Base-by-base conservation (phyloP, 208 protist species). In the Phytomonas sp. region DNA sequence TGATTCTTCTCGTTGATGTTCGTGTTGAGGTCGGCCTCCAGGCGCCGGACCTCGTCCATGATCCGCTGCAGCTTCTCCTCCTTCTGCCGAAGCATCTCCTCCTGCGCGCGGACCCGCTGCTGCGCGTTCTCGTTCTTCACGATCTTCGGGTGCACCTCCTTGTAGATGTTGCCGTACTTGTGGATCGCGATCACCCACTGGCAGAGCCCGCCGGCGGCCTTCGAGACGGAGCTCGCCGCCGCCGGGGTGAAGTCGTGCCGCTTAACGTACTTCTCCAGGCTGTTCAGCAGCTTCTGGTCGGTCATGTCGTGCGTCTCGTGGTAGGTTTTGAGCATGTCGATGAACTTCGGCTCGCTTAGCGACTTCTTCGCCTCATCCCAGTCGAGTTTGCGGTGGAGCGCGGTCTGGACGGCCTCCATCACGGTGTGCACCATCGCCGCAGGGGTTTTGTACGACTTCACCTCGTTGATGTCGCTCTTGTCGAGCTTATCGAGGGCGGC, bases 101-200 rank as follows among this genome's bases (percentile, higher is more conserved):
- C 93, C 83, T 98, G 98, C 60, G 89, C 87, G 33, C 85, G 82
- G 64, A 99, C 92, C 72, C 91, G 89, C 63, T 95, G 84, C 77
- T 95, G 85, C 20, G 98, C 95, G 63, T 92, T 94, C 75, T 98
- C 84, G 61, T 99, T 93, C 77, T 95, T 96, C 9, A 96, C 77
- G 46, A 97, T 97, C 81, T 99, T 99, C 2, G 98, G 98, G 67
- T 97, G 90, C 30, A 99, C 98, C 71, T 98, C 94, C 73, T 98
- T 97, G 80, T 91, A 97, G 66, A 99, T 94, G 68, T 96, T 89
- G 43, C 92, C 97, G 78, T 98, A 99, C 72, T 97, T 93, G 76
- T 99, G 89, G 80, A 99, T 99, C 30, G 98, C 98, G 68, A 97
- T 91, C 26, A 99, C 97, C 98, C 98, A 99, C 86, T 98, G 85